These are phyloP conservation scores for Quercus aquifolioides DNA, from an alignment of 306 rosid genomes.

Conservation along the genomic window DNA sequence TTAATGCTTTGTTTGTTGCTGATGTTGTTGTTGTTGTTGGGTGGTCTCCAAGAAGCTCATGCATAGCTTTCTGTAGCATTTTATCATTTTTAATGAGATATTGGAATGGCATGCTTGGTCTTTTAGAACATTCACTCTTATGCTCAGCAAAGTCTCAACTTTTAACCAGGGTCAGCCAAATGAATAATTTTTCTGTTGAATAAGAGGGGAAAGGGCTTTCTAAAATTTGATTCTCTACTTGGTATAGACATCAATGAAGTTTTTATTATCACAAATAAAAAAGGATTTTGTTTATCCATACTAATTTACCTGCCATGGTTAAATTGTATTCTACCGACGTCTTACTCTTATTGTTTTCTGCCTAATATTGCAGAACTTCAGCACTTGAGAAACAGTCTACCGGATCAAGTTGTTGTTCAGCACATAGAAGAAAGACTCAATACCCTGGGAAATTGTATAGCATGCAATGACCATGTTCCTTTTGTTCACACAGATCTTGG, in stretches of 20 bases:
- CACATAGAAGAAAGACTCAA: slow-evolving; percentile 81
- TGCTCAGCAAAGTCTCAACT: too few relatives aligned
- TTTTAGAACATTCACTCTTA: too few relatives aligned
- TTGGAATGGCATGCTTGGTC: too few relatives aligned
- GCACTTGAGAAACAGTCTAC: slow-evolving; percentile 90
- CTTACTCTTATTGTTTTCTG: neutral
- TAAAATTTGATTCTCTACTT: neutral
- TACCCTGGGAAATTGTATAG: slow-evolving; percentile 89
- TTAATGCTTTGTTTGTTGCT: too few relatives aligned
- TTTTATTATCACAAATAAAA: neutral
- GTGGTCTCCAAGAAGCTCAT: too few relatives aligned
- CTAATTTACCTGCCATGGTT: neutral
- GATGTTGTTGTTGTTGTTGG: too few relatives aligned
- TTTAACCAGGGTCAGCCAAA: too few relatives aligned
- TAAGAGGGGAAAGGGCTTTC: neutral
- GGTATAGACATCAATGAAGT: neutral
- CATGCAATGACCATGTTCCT: slow-evolving; percentile 95
- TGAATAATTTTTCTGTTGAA: neutral
- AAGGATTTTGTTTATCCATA: neutral
- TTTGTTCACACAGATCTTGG: slow-evolving; percentile 94
- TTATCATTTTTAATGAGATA: too few relatives aligned
- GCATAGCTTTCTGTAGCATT: too few relatives aligned
- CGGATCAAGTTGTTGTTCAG: slow-evolving; percentile 88
- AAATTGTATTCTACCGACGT: neutral
- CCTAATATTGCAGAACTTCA: slow-evolving; percentile 65